Conservation (phyloP, 169 alveolate genomes). For the Blepharisma undulans region DNA sequence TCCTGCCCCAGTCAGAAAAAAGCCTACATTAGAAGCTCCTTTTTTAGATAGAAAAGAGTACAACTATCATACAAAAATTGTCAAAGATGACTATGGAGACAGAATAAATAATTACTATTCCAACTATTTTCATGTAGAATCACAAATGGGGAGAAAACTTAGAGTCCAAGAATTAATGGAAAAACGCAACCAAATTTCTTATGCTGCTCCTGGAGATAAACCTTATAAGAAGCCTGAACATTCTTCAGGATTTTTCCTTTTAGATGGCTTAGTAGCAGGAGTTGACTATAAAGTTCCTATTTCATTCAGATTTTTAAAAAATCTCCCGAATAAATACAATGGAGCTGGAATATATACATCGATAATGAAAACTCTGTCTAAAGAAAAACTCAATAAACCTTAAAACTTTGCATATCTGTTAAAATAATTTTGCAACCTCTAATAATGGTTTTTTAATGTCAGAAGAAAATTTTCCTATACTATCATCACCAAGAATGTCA, state of each 20-base stretch:
- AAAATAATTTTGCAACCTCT: not conserved
- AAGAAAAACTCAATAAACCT: not conserved
- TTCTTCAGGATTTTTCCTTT: slow-evolving; percentile 4
- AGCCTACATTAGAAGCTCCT: not conserved
- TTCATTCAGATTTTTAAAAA: not conserved
- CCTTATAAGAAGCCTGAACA: slow-evolving; percentile 36
- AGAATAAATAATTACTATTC: not conserved
- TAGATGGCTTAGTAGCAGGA: slow-evolving; percentile 34
- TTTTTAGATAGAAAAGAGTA: not conserved
- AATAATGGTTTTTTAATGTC: not conserved
- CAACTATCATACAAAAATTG: not conserved
- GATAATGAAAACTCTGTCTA: not conserved
- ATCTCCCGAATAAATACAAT: not conserved
- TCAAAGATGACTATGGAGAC: not conserved
- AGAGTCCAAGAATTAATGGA: not conserved
- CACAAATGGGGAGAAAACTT: slow-evolving; percentile 29
- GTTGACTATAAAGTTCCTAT: not conserved
- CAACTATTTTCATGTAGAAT: not conserved
- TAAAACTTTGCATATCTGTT: not conserved
- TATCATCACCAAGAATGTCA: not conserved
- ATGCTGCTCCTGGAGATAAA: slow-evolving; percentile 29
- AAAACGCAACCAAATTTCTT: slow-evolving; percentile 2
- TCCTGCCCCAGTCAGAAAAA: not conserved
- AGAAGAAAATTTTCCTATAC: not conserved
- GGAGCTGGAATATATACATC: not conserved